Base-by-base conservation (phyloP, 1,284 basidiomycete species). In the Ganoderma multipileum region DNA sequence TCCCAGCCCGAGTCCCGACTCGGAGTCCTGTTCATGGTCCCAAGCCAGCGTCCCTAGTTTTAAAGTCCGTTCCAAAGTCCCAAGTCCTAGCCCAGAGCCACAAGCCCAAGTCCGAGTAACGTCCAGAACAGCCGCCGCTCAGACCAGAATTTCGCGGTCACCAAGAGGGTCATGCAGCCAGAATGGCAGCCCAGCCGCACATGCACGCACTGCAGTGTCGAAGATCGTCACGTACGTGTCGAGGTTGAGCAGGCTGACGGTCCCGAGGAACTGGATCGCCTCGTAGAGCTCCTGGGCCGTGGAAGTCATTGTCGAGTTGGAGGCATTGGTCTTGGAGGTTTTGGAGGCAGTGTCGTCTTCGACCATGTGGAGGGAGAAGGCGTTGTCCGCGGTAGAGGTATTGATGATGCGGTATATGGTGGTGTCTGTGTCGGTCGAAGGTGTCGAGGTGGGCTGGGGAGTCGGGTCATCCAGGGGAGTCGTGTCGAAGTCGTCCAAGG, bases 371-470 rank as follows among this genome's bases (percentile, higher is more conserved):
- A 38, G 11, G 30, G 55, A 58, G 33, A 38, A 9, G 33, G n/a
- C 0, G 55, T 5, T n/a, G 55, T 20, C 36, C n/a, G 55, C 7
- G 20, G 36, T 23, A 4, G 23, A 23, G 55, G 38, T 12, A 36
- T 58, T 58, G 55, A 36, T 18, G 55, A 58, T n/a, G 55, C 55
- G 55, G 33, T 36, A 58, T 33, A 20, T 9, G 55, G 55, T 26
- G 12, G 0, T 26, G 23, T 23, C 11, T 11, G 23, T 28, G 47
- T 26, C 23, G 47, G 47, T 28, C 23, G 47, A 28, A 23, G 23
- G 4, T 14, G 47, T 38, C 30, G 55, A 38, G 47, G n/a, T 8
- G 23, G 47, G 6, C 47, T 3, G 12, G 47, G 44, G 44, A 23
- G 20, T 33, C 30, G 54, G 11, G 44, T 47, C 44, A n/a, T 42